Percentiles rank a stretch among this genome's conserved stretches.
Conservation (phyloP, 129 eudicot species). For the Daucus carota region DH1_v3.0 NC_030385.2:45002501-45003000, state of each 20-base stretch:
- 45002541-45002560: conserved; percentile 69
- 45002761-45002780: conserved; percentile 59
- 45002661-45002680: conserved; percentile 46
- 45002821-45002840: too few species aligned
- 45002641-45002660: conserved; percentile 66
- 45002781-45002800: conserved; percentile 34
- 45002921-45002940: conserved; percentile 74
- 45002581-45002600: conserved; percentile 56
- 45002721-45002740: conserved; percentile 38
- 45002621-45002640: conserved; percentile 74
- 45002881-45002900: background rate
- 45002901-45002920: conserved; percentile 34
- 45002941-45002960: conserved; percentile 84
- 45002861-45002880: background rate
- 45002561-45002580: conserved; percentile 65
- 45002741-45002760: conserved; percentile 19
- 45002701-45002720: conserved; percentile 36
- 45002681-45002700: conserved; percentile 54
- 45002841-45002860: background rate
- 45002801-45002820: background rate
- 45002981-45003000: conserved; percentile 60
- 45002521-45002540: conserved; percentile 70
- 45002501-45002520: conserved; percentile 57
- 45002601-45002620: conserved; percentile 72
- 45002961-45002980: conserved; percentile 73